Evolutionary conservation across 495 filamentous ascomycete species (phyloP).

Genomic region (Neurospora hispaniola): DNA sequence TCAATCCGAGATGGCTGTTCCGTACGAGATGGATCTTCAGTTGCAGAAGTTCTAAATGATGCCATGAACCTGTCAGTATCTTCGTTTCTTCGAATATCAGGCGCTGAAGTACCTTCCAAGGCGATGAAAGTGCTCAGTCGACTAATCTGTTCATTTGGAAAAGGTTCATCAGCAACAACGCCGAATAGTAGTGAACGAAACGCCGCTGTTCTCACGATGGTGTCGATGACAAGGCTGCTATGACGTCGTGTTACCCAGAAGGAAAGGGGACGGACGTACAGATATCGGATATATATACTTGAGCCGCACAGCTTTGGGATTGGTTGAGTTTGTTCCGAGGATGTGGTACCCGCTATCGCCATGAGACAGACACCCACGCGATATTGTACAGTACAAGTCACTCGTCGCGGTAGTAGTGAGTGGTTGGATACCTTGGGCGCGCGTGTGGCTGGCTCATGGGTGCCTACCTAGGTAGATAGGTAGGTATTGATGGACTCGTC

Average conservation of each 20-base stretch:
- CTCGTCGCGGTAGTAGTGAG: neutral
- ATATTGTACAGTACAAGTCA: neutral
- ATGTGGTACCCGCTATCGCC: neutral
- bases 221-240: neutral
- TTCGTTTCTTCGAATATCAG: neutral
- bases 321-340: neutral
- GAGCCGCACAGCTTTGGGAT: neutral
- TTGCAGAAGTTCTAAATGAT: neutral
- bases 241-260: neutral
- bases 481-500: neutral
- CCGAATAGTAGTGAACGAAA: neutral
- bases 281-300: neutral
- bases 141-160: neutral
- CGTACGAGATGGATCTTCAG: neutral
- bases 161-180: neutral
- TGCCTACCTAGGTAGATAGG: neutral
- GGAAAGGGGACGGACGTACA: neutral
- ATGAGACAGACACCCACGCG: neutral
- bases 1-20: neutral
- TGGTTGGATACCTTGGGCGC: neutral
- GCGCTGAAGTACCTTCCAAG: neutral
- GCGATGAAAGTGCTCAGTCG: neutral
- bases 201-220: neutral
- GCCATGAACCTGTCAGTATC: neutral
- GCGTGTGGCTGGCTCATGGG: too few relatives aligned